Evolutionary conservation across 169 alveolate species (phyloP), one percentile per base, ranked within the genome.

Genomic region (Plasmodium relictum): DNA sequence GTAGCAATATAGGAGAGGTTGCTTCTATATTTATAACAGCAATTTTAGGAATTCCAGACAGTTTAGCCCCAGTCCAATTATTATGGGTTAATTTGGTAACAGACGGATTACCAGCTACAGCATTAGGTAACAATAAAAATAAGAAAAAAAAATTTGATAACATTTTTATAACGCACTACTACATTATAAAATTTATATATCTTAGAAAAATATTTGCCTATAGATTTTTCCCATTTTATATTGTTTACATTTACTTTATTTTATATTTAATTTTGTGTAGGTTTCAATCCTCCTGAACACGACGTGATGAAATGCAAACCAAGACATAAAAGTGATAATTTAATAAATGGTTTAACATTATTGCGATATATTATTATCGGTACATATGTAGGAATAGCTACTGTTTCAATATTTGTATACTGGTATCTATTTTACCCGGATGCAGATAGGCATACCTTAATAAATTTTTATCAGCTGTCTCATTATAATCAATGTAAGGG

Each of bases 101-200:
- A 20, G 99, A 99, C 91, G 99, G 99, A 0, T 97, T 98, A 37
- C 99, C 99, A 6, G 99, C 99, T 22, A 98, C 99, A 14, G 99
- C 99, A 37, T 95, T 99, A 48, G 96, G 96, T 93, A 65, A 63
- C 91, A 24, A 12, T 22, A 59, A 20, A 18, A 10, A 59, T 71
- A 31, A 31, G 3, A 31, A 31, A 2, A 31, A 31, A 31, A 31
- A 31, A 2, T 31, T 2, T 31, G 39, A 31, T 2, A 31, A 31
- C 39, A 31, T 1, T 31, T 31, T 31, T 31, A 2, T 3, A 31
- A n/a, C n/a, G n/a, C n/a, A n/a, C n/a, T n/a, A n/a, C n/a, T n/a
- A n/a, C n/a, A n/a, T n/a, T n/a, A n/a, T n/a, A 31, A 31, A 31
- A 31, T 31, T 31, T 31, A 3, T 3, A 31, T 31, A 31, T 31